Percentiles rank a stretch among this genome's conserved stretches.
phyloP scores from a whole-genome alignment of 345 rosid genomes.

The Eucalyptus viminalis region DNA sequence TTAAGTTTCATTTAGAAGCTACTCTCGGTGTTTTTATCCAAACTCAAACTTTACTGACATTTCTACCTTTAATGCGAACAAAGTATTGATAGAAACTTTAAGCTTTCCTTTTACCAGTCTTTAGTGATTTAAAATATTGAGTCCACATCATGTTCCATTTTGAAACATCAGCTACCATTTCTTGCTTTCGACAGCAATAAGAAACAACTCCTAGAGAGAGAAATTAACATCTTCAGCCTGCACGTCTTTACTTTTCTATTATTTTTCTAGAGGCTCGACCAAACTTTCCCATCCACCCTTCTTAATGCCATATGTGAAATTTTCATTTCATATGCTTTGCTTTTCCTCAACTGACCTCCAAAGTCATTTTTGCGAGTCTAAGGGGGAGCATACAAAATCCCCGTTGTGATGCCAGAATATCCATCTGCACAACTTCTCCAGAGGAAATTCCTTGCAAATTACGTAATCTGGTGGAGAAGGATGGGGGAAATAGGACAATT shows the following conservation, averaged over 20 bases:
- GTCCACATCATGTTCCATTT: neutral
- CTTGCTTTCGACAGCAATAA: neutral
- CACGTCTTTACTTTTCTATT: neutral
- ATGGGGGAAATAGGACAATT: neutral
- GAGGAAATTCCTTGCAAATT: neutral
- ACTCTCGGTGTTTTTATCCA: neutral
- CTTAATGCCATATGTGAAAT: neutral
- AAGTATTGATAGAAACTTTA: neutral
- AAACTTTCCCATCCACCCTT: neutral
- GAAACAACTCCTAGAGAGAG: neutral
- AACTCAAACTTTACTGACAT: neutral
- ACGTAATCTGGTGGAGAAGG: neutral
- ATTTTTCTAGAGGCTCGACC: neutral
- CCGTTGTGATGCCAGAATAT: neutral
- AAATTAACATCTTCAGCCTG: neutral
- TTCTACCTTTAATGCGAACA: neutral
- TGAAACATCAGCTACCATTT: neutral
- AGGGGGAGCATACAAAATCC: neutral
- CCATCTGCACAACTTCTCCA: neutral
- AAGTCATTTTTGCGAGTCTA: neutral
- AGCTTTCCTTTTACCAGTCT: neutral
- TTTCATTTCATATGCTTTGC: neutral
- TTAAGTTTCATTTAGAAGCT: neutral
- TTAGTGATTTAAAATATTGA: neutral
- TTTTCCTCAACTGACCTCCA: neutral